Percentiles rank a stretch among this genome's conserved stretches.
Conservation (phyloP, 2,329 filamentous ascomycete genomes). For the Lojkania enalia region DNA sequence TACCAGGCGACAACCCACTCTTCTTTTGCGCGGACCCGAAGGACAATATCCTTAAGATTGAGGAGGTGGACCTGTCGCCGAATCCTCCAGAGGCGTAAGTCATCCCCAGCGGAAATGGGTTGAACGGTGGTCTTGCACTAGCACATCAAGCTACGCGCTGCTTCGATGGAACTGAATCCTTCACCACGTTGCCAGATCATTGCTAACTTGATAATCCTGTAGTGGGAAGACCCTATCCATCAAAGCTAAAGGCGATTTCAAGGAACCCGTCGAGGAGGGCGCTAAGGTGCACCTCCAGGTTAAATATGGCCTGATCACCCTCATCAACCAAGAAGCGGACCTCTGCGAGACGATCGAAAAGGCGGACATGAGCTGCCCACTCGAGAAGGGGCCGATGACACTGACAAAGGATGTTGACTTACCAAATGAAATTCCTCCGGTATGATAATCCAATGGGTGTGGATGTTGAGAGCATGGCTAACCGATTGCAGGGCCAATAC, state of each 20-base stretch:
- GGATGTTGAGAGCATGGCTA: constrained; percentile 9
- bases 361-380: constrained; percentile 85
- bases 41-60: constrained; percentile 73
- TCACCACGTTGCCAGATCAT: too few relatives aligned
- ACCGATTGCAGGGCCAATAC: constrained; percentile 73
- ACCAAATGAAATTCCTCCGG: constrained; percentile 84
- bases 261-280: constrained; percentile 71
- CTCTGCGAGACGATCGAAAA: constrained; percentile 88
- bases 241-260: constrained; percentile 74
- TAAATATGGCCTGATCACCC: constrained; percentile 90
- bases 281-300: constrained; percentile 82
- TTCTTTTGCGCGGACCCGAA: constrained; percentile 73
- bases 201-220: too few relatives aligned
- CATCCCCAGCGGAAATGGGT: too few relatives aligned
- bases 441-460: constrained; percentile 64
- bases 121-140: too few relatives aligned
- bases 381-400: constrained; percentile 74
- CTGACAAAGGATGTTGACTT: constrained; percentile 83
- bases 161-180: too few relatives aligned
- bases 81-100: constrained; percentile 88
- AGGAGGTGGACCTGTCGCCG: constrained; percentile 77
- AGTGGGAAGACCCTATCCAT: constrained; percentile 81
- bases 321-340: constrained; percentile 79
- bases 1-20: constrained; percentile 85
- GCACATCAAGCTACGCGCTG: too few relatives aligned